Evolutionary conservation across 306 rosid genomes (phyloP).

Genomic region (Malus domestica): DNA sequence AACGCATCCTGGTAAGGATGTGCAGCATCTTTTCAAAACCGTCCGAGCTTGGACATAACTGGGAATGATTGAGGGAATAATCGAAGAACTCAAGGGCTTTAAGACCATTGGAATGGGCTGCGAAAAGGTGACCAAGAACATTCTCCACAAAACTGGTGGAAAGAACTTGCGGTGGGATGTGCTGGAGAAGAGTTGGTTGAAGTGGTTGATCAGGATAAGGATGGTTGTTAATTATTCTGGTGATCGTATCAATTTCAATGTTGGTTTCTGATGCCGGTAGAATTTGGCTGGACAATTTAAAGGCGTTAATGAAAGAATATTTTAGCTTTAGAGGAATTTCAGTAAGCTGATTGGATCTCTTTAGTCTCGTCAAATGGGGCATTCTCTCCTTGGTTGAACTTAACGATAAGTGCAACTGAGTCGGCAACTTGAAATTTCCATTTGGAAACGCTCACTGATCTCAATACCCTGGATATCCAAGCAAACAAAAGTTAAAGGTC

Average conservation of each 20-base stretch:
- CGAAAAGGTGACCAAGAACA: constrained; percentile 60
- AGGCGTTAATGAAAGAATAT: constrained; percentile 4
- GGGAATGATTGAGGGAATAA: constrained; percentile 40
- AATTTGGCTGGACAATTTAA: constrained; percentile 17
- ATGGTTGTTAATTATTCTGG: constrained; percentile 60
- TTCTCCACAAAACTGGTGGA: constrained; percentile 39
- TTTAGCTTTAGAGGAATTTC: constrained; percentile 15
- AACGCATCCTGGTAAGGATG: constrained; percentile 70
- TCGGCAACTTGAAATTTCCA: background rate
- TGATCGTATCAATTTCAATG: constrained; percentile 39
- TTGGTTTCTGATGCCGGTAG: background rate
- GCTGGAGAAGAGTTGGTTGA: constrained; percentile 42
- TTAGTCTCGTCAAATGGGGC: constrained; percentile 20
- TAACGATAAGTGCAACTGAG: background rate
- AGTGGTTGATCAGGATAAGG: constrained; percentile 74
- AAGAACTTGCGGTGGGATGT: constrained; percentile 42
- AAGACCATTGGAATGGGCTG: constrained; percentile 81
- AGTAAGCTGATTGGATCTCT: constrained; percentile 7
- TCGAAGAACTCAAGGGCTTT: constrained; percentile 75
- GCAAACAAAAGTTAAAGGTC: background rate
- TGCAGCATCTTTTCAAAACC: constrained; percentile 72
- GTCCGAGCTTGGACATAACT: constrained; percentile 34
- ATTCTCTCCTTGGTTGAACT: constrained; percentile 10
- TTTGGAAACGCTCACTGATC: background rate
- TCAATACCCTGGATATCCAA: constrained; percentile 13